Base-by-base conservation (phyloP, 2,329 filamentous ascomycete genomes). In the Monilinia polystroma region DNA sequence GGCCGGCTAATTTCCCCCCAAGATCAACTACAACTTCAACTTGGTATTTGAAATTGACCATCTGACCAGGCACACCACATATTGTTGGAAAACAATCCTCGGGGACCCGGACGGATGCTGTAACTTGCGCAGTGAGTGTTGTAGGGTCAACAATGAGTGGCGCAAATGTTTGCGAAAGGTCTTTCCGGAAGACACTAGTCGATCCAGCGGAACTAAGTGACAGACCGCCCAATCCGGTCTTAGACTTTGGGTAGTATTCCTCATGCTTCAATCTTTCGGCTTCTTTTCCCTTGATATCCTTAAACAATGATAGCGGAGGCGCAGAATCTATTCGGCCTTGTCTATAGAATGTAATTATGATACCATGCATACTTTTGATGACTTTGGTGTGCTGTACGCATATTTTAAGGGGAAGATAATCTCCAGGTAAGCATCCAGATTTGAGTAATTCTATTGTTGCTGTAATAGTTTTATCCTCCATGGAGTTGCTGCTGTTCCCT, bases 11-110 rank as follows among this genome's bases (percentile, higher is more conserved):
- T 76, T 92, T 95, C 49, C 94, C 94, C 57, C 95, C 93, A 0
- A 98, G 83, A 75, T 99, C 95, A 29, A 97, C 87, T 38, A 98
- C 89, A 2, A 97, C 91, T 77, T 99, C 95, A 26, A 97, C 85
- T 72, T 93, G 91, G 75, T 99, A 98, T 72, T 90, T 92, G 81
- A 99, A 98, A 73, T 89, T 93, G 71, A 99, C 95, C 88, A 98
- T 95, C 45, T 91, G 89, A 4, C 94, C 93, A 0, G 95, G 95
- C 0, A 97, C 92, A 65, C 89, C 89, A 38, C 87, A 88, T 69
- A 98, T 98, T 2, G 93, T 97, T 0, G 95, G 94, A 72, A 98
- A 98, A 0, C 88, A 88, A 74, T 97, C 92, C 70, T 96, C 92
- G 0, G 95, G 95, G 3, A 98, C 86, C 72, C 92, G 88, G 20